These are phyloP conservation scores for Fraxinus cuspidata DNA, from an alignment of 257 asterid species.

Conservation along the genomic window DNA sequence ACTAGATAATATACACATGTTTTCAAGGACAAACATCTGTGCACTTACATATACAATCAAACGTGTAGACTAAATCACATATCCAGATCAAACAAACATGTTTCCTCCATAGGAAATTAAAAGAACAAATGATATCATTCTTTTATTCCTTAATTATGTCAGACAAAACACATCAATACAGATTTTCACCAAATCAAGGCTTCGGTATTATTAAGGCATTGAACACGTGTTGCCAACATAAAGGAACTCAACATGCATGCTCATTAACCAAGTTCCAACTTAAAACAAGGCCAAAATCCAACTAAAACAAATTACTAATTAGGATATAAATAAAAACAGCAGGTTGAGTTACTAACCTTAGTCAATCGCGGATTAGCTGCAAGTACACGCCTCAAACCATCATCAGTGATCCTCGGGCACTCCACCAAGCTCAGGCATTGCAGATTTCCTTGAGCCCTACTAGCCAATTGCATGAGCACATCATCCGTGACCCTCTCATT, in stretches of 20 bases:
- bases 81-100: not conserved
- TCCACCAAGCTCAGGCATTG: slow-evolving; percentile 66
- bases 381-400: slow-evolving; percentile 63
- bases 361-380: slow-evolving; percentile 64
- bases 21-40: not conserved
- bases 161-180: not conserved
- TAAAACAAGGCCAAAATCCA: not conserved
- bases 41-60: not conserved
- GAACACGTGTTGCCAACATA: not conserved
- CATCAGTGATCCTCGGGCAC: slow-evolving; percentile 69
- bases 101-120: slow-evolving; percentile 8
- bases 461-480: slow-evolving; percentile 49
- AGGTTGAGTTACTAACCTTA: slow-evolving; percentile 54
- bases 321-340: not conserved
- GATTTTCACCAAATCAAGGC: not conserved
- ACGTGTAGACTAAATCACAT: not conserved
- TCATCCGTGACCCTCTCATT: slow-evolving; percentile 73
- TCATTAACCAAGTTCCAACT: not conserved
- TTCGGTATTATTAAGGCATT: not conserved
- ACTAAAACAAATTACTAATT: not conserved
- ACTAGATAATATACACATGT: not conserved
- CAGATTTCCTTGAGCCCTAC: slow-evolving; percentile 68
- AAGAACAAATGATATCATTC: not conserved
- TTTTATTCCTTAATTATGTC: not conserved
- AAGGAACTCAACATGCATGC: not conserved